Conservation (phyloP, 257 asterid genomes). For the Jacaranda mimosifolia region DNA sequence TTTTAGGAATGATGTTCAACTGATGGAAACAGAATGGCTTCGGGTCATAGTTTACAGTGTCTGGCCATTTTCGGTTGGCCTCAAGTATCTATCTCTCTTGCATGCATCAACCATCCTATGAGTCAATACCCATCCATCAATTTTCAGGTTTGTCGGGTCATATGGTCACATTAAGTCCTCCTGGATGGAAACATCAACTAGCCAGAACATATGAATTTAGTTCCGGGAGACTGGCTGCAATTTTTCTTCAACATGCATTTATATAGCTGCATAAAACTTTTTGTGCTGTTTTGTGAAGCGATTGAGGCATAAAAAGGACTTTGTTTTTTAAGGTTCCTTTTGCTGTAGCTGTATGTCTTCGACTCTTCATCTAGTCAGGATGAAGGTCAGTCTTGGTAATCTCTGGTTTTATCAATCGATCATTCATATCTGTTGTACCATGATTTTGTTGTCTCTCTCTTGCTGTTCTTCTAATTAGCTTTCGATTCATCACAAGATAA, state of each 20-base stretch:
- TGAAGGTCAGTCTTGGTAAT: not conserved
- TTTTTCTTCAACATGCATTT: constrained; percentile 32
- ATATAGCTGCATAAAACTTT: constrained; percentile 31
- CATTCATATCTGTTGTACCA: constrained; percentile 29
- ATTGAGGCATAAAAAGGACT: constrained; percentile 29
- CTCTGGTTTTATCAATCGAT: constrained; percentile 24
- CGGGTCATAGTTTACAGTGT: constrained; percentile 33
- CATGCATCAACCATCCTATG: constrained; percentile 30
- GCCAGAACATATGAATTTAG: constrained; percentile 21
- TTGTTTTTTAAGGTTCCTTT: constrained; percentile 30
- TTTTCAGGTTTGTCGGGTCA: constrained; percentile 20
- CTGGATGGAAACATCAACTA: constrained; percentile 31
- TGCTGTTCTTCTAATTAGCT: not conserved
- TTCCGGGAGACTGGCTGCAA: constrained; percentile 21
- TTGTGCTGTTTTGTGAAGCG: constrained; percentile 40
- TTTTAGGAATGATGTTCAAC: constrained; percentile 36
- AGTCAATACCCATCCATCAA: constrained; percentile 25
- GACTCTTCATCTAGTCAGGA: constrained; percentile 9
- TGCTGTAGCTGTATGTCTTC: constrained; percentile 34
- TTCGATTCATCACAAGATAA: not conserved
- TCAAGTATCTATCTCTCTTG: constrained; percentile 7
- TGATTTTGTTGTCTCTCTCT: not conserved
- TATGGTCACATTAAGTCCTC: constrained; percentile 1
- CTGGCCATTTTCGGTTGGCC: constrained; percentile 28
- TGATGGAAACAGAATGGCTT: constrained; percentile 35